Evolutionary conservation across 2,329 filamentous ascomycete genomes (phyloP), one percentile per base, ranked within the genome.

Genomic region (Knufia fluminis): DNA sequence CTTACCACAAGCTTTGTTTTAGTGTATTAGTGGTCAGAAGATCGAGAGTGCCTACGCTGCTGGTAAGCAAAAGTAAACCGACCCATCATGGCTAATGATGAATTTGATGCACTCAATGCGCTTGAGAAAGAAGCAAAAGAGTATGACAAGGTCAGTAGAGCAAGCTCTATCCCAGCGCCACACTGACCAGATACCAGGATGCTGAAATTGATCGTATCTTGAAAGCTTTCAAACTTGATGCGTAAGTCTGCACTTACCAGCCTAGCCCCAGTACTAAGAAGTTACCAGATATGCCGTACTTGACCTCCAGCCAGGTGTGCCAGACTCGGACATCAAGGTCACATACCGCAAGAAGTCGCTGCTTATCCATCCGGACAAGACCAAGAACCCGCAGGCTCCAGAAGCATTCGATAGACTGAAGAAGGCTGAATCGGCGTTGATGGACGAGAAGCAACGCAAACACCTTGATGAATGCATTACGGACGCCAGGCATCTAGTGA

Each of bases 321-420:
- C 92, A 49, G 91, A 97, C 60, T 90, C 87, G 52, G 92, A 97
- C 71, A 97, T 98, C 75, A 97, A 96, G 71, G 74, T 83, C 59
- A 79, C 80, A 58, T 98, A 97, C 72, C 90, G 92, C 74, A 90
- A 88, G 62, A 97, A 96, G 69, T 98, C 92, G n/a, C 83, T 98
- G 50, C 82, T 98, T 43, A 97, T 98, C 72, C 92, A 98, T 73
- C 92, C 92, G 4, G 92, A 98, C 74, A 98, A 98, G 69, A 96
- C 92, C 50, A 82, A 82, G 62, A 97, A 98, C 64, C 84, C 88
- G 0, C 79, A 76, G 43, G 92, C 92, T 0, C 91, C 92, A 2
- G 92, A 97, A 61, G 92, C 92, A 57, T 98, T 98, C 64, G 92
- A 98, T 69, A 83, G 91, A 8, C 78, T 98, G 23, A 95, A 95